Percentiles rank a stretch among this genome's conserved stretches.
These are phyloP conservation scores for Amphicarpaea edgeworthii DNA, from an alignment of 306 rosid genomes.

Conservation along the genomic window DNA sequence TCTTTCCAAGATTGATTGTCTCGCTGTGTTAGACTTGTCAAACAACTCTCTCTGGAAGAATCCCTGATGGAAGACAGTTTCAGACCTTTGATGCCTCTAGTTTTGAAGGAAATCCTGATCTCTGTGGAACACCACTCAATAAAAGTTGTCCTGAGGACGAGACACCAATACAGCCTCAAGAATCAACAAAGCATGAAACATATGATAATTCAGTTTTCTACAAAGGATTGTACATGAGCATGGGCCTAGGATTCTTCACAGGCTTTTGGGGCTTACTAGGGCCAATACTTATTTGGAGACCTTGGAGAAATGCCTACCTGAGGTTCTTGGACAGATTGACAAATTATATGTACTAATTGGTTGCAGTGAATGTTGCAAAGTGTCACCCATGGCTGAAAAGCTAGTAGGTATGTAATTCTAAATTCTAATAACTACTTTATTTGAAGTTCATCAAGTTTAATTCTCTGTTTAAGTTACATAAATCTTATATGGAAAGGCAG, in stretches of 20 bases:
- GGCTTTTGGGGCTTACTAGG: neutral
- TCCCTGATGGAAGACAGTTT: slow-evolving; percentile 7
- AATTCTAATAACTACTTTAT: neutral
- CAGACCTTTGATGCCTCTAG: slow-evolving; percentile 16
- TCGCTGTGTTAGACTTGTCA: neutral
- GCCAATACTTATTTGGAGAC: neutral
- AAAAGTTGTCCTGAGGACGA: neutral
- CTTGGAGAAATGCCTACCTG: slow-evolving; percentile 17
- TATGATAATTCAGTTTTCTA: neutral
- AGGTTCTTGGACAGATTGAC: slow-evolving; percentile 2
- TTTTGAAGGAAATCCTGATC: slow-evolving; percentile 6
- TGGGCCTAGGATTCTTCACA: neutral
- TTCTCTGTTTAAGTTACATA: neutral
- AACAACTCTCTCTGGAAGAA: neutral
- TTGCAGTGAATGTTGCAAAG: neutral
- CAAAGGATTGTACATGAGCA: neutral
- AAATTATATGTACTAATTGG: neutral
- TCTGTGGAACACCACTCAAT: neutral
- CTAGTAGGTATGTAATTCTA: slow-evolving; percentile 6
- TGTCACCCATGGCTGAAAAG: neutral
- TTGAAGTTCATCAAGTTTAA: neutral
- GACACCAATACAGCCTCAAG: neutral
- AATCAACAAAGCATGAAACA: neutral
- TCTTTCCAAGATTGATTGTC: slow-evolving; percentile 7
- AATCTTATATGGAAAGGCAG: neutral